phyloP scores from a whole-genome alignment of 2,329 filamentous ascomycete species.

The Colletotrichum magnum region DNA sequence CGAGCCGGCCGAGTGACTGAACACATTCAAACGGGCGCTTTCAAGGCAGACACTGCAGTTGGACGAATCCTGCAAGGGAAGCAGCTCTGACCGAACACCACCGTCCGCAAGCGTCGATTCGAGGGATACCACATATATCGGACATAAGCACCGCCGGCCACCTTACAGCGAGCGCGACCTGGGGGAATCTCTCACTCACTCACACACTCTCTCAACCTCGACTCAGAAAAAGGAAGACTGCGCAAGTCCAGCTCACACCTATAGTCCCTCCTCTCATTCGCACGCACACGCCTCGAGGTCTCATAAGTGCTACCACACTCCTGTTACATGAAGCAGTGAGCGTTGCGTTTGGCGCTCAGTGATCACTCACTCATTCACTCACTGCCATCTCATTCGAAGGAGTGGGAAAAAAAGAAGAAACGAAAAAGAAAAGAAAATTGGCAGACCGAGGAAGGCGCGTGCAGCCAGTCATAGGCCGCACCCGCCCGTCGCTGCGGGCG shows the following conservation, averaged over 20 bases:
- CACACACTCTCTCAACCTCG: too few species aligned
- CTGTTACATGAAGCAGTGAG: too few species aligned
- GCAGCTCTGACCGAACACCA: not conserved
- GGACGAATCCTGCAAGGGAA: constrained; percentile 13
- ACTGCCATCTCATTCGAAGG: not conserved
- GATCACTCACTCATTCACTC: too few species aligned
- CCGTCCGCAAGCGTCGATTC: constrained; percentile 1
- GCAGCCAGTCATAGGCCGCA: constrained; percentile 20
- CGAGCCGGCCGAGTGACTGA: constrained; percentile 17
- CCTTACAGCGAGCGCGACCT: not conserved
- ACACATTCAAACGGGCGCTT: constrained; percentile 11
- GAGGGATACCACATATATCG: not conserved
- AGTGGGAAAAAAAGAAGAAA: not conserved
- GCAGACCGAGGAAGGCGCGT: not conserved
- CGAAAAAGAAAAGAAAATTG: not conserved
- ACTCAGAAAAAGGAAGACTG: too few species aligned
- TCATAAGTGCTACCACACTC: too few species aligned
- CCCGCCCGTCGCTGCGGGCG: constrained; percentile 33
- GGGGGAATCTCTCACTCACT: too few species aligned
- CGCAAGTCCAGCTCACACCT: too few species aligned
- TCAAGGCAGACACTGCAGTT: constrained; percentile 4
- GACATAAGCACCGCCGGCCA: not conserved
- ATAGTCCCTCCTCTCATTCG: too few species aligned
- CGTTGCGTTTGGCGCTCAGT: not conserved
- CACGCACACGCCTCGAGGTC: too few species aligned